Evolutionary conservation across 129 eudicot genomes (phyloP), one percentile per base, ranked within the genome.

Genomic region (Rutidosis leptorrhynchoides): DNA sequence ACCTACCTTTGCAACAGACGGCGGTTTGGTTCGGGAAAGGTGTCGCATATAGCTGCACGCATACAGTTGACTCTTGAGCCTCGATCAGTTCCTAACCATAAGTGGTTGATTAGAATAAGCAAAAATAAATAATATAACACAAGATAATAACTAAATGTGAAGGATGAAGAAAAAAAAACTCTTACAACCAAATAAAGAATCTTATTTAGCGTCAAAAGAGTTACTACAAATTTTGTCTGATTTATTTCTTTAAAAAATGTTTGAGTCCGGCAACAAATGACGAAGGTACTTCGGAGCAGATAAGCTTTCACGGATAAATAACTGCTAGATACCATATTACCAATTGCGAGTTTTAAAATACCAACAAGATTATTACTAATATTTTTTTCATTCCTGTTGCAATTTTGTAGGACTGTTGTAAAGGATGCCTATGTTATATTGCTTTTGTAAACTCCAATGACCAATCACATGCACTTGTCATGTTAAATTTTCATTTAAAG

Each of bases 21-120:
- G 17, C 96, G 95, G 78, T 93, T 93, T 80, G 99, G 99, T 83
- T 93, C 99, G 0, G 99, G 99, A 78, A 93, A 93, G 59, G 99
- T 89, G 72, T 93, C 99, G 14, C 82, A 82, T 78, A 93, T 86
- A 33, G 99, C 99, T 55, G 79, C 63, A 68, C 96, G 96, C 99
- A 89, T 89, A 51, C 82, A 80, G 46, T 48, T 51, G 27, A 89
- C 76, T 78, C 96, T 82, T 77, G 71, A 82, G 82, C 85, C 53
- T 70, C 96, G 96, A 35, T 93, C 96, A 59, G 90, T 79, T 77
- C 96, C 99, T 93, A 69, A 57, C 30, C 67, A 80, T 58, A 68
- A 67, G 63, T 66, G 22, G 35, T 17, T 24, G 6, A 67, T 46
- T 32, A 22, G 33, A 32, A 30, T 53, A 46, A 14, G 66, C 42